A percentile compares a stretch with the other conserved stretches of the same genome.
Conservation (phyloP, 2,329 filamentous ascomycete species). For the Fusarium tupiense region DNA sequence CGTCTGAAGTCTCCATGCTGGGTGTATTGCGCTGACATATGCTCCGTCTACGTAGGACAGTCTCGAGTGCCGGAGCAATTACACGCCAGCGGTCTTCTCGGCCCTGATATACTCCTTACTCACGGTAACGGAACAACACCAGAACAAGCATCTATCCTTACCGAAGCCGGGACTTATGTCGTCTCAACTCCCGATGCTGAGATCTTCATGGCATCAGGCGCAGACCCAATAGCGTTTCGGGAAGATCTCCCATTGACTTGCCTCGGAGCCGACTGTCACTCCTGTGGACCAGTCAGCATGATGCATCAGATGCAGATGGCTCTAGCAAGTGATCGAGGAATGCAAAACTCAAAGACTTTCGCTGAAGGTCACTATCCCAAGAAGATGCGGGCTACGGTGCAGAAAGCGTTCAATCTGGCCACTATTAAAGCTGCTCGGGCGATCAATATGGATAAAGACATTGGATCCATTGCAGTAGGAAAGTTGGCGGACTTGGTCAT, state of each 20-base stretch:
- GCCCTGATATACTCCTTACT: not conserved
- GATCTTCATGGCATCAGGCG: constrained; percentile 5
- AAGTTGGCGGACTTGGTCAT: not conserved
- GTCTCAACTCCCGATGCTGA: constrained; percentile 8
- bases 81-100: not conserved
- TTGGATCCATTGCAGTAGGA: not conserved
- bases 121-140: constrained; percentile 12
- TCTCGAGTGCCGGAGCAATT: not conserved
- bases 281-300: constrained; percentile 3
- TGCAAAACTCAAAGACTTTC: not conserved
- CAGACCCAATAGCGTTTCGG: not conserved
- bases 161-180: not conserved
- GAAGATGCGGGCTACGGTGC: not conserved
- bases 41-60: not conserved
- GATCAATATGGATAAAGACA: not conserved
- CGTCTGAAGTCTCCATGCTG: accelerated
- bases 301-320: constrained; percentile 11
- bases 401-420: not conserved
- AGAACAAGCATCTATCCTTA: constrained; percentile 6
- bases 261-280: constrained; percentile 6
- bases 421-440: constrained; percentile 12
- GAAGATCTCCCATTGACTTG: constrained; percentile 3
- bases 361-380: not conserved
- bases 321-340: not conserved
- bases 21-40: not conserved